Percentiles rank a stretch among this genome's conserved stretches.
Evolutionary conservation across 2,329 filamentous ascomycete species (phyloP).

Genomic region (Apiospora phragmitis): DNA sequence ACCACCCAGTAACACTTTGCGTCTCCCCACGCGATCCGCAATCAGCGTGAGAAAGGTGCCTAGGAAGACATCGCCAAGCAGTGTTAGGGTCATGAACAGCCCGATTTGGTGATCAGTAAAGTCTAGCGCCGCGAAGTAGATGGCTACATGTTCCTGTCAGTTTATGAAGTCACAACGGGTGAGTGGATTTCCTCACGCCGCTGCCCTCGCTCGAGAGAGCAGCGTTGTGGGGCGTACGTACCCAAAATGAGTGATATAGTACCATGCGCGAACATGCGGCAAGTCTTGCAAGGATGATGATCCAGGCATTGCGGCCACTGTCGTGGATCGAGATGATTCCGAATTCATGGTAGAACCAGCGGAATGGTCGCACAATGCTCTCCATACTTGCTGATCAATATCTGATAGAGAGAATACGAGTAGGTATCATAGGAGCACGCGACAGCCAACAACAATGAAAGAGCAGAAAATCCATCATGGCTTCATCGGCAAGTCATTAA

Average conservation of each 20-base stretch:
- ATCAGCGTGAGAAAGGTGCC: conserved; percentile 60
- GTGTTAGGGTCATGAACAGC: conserved; percentile 66
- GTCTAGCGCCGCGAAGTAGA: conserved; percentile 57
- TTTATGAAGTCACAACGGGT: neutral
- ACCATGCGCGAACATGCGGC: conserved; percentile 65
- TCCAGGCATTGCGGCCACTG: conserved; percentile 50
- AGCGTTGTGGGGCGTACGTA: conserved; percentile 15
- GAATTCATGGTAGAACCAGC: conserved; percentile 45
- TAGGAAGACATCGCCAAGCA: conserved; percentile 59
- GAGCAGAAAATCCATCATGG: neutral
- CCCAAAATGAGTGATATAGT: conserved; percentile 60
- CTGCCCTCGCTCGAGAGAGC: neutral
- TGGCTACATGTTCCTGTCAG: conserved; percentile 30
- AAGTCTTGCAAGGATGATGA: conserved; percentile 53
- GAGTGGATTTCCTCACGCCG: too few relatives aligned
- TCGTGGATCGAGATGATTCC: conserved; percentile 47
- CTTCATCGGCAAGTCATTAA: neutral
- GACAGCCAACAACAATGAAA: neutral
- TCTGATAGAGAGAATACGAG: neutral
- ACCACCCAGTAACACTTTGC: conserved; percentile 53
- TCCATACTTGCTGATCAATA: conserved; percentile 21
- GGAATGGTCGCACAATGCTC: conserved; percentile 20
- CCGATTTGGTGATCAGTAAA: conserved; percentile 61
- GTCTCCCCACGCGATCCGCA: conserved; percentile 58
- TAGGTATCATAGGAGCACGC: neutral